Percentiles rank a stretch among this genome's conserved stretches.
Conservation (phyloP, 148 eudicot species). For the Silene uniflora region DNA sequence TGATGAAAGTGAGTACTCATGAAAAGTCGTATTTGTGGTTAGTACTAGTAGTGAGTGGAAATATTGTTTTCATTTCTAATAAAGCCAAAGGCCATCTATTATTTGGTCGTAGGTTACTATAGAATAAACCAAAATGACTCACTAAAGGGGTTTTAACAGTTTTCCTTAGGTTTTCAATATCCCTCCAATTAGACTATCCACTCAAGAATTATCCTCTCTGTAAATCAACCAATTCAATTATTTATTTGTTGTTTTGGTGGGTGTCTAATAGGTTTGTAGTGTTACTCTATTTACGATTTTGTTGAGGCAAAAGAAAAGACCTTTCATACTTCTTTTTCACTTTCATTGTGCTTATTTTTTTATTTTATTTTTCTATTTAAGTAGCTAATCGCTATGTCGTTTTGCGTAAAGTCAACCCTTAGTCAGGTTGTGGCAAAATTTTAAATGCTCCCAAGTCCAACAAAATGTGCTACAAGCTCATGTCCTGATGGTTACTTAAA, state of each 20-base stretch:
- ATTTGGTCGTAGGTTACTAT: not conserved
- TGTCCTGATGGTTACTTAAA: not conserved
- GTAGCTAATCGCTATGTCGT: not conserved
- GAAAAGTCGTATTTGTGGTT: too few relatives aligned
- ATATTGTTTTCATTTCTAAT: not conserved
- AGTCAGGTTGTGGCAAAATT: not conserved
- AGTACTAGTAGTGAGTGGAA: not conserved
- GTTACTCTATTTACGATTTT: not conserved
- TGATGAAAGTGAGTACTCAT: too few relatives aligned
- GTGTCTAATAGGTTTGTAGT: not conserved
- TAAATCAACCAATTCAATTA: too few relatives aligned
- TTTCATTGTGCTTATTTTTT: not conserved
- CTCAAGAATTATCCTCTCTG: too few relatives aligned
- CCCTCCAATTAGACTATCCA: too few relatives aligned
- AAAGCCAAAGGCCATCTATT: not conserved
- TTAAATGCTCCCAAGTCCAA: not conserved
- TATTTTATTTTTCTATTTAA: not conserved
- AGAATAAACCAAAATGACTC: not conserved
- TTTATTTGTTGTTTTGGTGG: conserved; percentile 1
- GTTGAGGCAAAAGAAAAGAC: too few relatives aligned
- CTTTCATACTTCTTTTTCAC: not conserved
- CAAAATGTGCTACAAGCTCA: not conserved
- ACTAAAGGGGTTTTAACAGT: too few relatives aligned
- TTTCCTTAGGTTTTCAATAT: too few relatives aligned
- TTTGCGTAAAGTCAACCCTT: not conserved